Percentiles rank a stretch among this genome's conserved stretches.
phyloP scores from a whole-genome alignment of 2,329 filamentous ascomycete genomes.

The Fusarium sp. region DNA sequence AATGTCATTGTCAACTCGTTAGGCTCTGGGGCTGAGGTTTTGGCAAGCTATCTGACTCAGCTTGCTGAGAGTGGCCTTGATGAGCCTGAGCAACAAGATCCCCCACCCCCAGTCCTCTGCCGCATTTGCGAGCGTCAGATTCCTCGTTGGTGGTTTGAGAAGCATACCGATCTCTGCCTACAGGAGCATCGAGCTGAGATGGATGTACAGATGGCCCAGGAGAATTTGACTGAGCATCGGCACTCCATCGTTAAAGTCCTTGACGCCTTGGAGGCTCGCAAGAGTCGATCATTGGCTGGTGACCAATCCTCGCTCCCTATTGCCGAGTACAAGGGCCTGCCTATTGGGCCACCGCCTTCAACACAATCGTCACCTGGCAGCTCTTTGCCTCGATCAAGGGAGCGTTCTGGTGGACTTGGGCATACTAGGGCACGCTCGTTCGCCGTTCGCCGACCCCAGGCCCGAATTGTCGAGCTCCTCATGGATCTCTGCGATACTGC shows the following conservation, averaged over 20 bases:
- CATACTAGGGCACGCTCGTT: slow-evolving; percentile 88
- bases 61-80: slow-evolving; percentile 86
- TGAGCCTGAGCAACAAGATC: slow-evolving; percentile 80
- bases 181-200: slow-evolving; percentile 97
- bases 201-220: slow-evolving; percentile 96
- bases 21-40: slow-evolving; percentile 92
- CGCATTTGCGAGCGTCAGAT: slow-evolving; percentile 98
- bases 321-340: slow-evolving; percentile 88
- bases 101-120: slow-evolving; percentile 90
- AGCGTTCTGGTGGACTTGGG: slow-evolving; percentile 81
- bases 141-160: slow-evolving; percentile 99
- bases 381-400: slow-evolving; percentile 78
- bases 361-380: slow-evolving; percentile 78
- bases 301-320: slow-evolving; percentile 65
- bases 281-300: slow-evolving; percentile 71
- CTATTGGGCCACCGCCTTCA: slow-evolving; percentile 82
- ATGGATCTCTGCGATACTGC: slow-evolving; percentile 96
- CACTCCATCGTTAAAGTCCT: slow-evolving; percentile 95
- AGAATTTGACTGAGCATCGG: slow-evolving; percentile 90
- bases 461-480: slow-evolving; percentile 93
- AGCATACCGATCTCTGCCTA: slow-evolving; percentile 94
- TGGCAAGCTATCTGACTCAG: slow-evolving; percentile 92
- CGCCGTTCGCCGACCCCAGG: slow-evolving; percentile 87
- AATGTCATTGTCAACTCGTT: slow-evolving; percentile 90
- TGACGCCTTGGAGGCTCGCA: slow-evolving; percentile 87